Evolutionary conservation across 805 yeast genomes (phyloP).

Genomic region (Metschnikowia peoriensis): DNA sequence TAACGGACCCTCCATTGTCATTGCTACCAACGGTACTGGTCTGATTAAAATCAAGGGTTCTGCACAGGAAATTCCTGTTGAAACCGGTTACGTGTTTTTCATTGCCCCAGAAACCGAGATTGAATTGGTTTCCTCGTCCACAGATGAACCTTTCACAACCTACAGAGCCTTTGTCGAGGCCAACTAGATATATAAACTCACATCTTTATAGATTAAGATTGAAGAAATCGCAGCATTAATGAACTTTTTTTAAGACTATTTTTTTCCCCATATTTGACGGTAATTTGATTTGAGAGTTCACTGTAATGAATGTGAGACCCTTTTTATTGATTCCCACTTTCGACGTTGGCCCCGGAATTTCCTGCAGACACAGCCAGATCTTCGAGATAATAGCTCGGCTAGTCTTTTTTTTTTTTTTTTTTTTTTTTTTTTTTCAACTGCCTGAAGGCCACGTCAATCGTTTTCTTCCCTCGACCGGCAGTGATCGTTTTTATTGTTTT

Average conservation of each 20-base stretch:
- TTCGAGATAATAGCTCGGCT: neutral
- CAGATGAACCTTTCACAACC: conserved; percentile 57
- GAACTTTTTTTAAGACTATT: no score
- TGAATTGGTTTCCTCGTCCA: conserved; percentile 52
- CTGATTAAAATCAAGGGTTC: conserved; percentile 43
- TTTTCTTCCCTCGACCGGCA: no score
- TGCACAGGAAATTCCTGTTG: conserved; percentile 39
- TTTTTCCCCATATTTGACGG: no score
- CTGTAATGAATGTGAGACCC: neutral
- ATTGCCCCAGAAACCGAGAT: conserved; percentile 75
- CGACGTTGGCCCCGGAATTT: neutral
- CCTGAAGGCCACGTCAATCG: no score
- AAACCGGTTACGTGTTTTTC: conserved; percentile 79
- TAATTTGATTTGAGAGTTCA: no score
- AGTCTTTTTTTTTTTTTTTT: no score
- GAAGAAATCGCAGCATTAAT: no score
- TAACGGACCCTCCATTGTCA: conserved; percentile 84
- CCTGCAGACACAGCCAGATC: neutral
- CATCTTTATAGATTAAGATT: neutral
- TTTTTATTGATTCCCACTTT: neutral
- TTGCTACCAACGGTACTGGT: conserved; percentile 83
- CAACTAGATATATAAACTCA: neutral
- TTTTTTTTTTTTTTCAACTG: no score
- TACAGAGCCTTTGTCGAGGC: conserved; percentile 92
- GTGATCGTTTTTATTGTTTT: no score